Evolutionary conservation across 2,329 filamentous ascomycete species (phyloP), one percentile per base, ranked within the genome.

Genomic region (Pyrenophora seminiperda): DNA sequence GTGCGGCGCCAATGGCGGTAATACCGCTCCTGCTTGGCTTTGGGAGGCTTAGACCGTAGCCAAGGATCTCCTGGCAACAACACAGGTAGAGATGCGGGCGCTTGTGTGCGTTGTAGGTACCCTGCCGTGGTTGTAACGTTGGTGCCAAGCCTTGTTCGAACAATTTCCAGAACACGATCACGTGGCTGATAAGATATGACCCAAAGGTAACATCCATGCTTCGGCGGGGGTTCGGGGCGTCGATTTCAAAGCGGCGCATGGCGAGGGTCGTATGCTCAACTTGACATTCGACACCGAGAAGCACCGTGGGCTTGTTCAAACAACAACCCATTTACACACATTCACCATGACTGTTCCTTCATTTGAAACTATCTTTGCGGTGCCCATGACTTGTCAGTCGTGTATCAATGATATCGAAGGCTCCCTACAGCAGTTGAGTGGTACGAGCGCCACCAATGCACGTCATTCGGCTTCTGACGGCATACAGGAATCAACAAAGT

Each of bases 361-460:
- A 11, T 72, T 72, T 31, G 70, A 97, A 88, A 96, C 93, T 54
- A 88, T 93, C 59, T 97, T 97, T 75, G 91, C 93, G 58, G 94
- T 97, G 63, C 92, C 91, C 47, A 87, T 97, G 80, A 91, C 87
- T 76, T 97, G 94, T 78, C 88, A 96, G 65, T 80, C 83, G 68
- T 97, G 94, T 78, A 85, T 96, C 73, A 88, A 92, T 74, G 87
- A 91, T 66, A 86, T 99, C 71, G 91, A 91, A 66, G 83, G 83
- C 57, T 86, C 90, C 39, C 78, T 97, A 41, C 83, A 88, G 73
- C 85, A 88, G 67, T 77, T 97, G 34, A 80, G 84, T 66, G 84
- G 84, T 86, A 77, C 52, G 67, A 61, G 52, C 54, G 53, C 47
- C 46, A 44, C 51, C 49, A 27, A 54, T 56, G 55, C 57, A 61